Evolutionary conservation across 805 yeast genomes (phyloP).

Genomic region (Metschnikowia lachancei): DNA sequence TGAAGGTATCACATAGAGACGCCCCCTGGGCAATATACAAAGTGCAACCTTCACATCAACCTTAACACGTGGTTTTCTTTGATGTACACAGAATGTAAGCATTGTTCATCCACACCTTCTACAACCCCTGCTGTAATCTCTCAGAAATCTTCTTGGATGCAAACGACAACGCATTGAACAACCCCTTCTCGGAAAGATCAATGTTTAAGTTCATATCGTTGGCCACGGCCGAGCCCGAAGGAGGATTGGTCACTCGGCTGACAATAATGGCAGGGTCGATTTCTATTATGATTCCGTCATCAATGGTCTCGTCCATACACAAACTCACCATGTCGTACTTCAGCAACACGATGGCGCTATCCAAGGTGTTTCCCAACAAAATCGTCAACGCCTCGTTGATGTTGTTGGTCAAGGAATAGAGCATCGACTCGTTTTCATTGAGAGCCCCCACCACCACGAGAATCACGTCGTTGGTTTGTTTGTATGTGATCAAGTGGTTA

Average conservation of each 20-base stretch:
- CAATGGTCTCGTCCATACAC: constrained; percentile 88
- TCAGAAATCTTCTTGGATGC: constrained; percentile 68
- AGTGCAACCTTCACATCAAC: too few relatives aligned
- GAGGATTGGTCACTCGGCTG: constrained; percentile 86
- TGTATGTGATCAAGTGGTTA: constrained; percentile 78
- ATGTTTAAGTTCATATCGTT: constrained; percentile 61
- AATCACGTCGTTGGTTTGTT: constrained; percentile 74
- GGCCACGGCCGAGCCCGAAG: constrained; percentile 39
- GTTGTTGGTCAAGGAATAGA: constrained; percentile 73
- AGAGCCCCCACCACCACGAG: constrained; percentile 69
- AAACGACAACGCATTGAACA: constrained; percentile 82
- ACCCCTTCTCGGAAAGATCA: constrained; percentile 70
- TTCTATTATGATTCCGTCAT: constrained; percentile 90
- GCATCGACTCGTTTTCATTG: constrained; percentile 81
- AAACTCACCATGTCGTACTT: constrained; percentile 82
- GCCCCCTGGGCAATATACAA: too few relatives aligned
- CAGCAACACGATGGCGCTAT: constrained; percentile 73
- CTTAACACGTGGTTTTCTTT: too few relatives aligned
- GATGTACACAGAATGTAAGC: too few relatives aligned
- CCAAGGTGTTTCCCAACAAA: constrained; percentile 66
- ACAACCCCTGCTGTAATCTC: constrained; percentile 46
- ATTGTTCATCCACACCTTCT: too few relatives aligned
- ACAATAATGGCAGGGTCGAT: constrained; percentile 85
- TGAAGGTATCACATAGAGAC: too few relatives aligned
- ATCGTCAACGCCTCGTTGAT: constrained; percentile 79